phyloP scores from a whole-genome alignment of 2,329 filamentous ascomycete genomes.

The Colletotrichum musicola region DNA sequence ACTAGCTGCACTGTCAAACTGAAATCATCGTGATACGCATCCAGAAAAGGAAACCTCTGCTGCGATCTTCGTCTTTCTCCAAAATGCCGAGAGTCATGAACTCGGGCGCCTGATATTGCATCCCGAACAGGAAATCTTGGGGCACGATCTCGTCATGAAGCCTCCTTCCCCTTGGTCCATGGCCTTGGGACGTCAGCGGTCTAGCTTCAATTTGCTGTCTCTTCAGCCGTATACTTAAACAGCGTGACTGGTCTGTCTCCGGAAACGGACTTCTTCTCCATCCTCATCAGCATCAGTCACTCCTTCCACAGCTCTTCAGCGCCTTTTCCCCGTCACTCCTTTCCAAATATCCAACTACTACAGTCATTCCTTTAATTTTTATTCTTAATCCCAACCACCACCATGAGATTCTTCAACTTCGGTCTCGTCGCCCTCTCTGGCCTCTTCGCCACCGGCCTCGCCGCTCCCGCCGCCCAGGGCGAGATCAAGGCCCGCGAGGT shows the following conservation, averaged over 20 bases:
- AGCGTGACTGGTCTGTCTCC: background rate
- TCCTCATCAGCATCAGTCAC: conserved; percentile 34
- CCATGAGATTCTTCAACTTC: conserved; percentile 34
- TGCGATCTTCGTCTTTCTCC: conserved; percentile 15
- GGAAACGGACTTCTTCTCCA: background rate
- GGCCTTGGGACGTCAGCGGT: background rate
- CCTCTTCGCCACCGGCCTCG: conserved; percentile 25
- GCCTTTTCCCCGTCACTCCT: conserved; percentile 11
- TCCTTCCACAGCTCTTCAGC: conserved; percentile 22
- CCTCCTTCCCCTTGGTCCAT: background rate
- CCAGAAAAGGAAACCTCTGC: background rate
- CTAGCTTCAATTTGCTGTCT: background rate
- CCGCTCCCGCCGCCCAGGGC: conserved; percentile 17
- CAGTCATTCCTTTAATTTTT: conserved; percentile 20
- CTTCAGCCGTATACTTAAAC: conserved; percentile 22
- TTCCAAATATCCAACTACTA: conserved; percentile 23
- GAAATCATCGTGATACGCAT: conserved; percentile 14
- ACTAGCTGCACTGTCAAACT: background rate
- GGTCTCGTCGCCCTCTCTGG: conserved; percentile 26
- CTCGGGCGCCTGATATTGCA: background rate
- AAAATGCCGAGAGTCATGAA: background rate
- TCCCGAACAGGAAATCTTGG: conserved; percentile 1
- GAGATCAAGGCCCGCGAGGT: background rate
- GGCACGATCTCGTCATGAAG: background rate
- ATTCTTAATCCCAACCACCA: conserved; percentile 21